phyloP scores from a whole-genome alignment of 768 basidiomycete genomes.

The Roridomyces roridus region DNA sequence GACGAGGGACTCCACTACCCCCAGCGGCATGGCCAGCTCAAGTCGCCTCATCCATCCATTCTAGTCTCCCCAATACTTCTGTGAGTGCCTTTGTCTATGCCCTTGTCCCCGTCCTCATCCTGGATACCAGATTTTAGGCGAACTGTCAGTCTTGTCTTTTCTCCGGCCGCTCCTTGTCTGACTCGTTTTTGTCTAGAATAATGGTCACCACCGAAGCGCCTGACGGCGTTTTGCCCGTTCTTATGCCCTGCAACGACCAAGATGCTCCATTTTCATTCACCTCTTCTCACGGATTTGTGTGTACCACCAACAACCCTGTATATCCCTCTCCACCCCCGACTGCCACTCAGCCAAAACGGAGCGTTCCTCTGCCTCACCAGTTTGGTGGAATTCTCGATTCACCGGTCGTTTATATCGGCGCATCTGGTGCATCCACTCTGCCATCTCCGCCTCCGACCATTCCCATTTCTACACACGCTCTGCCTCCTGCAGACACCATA shows the following conservation, averaged over 20 bases:
- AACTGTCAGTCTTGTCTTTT: conserved; percentile 7
- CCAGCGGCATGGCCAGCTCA: conserved; percentile 12
- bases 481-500: conserved; percentile 8
- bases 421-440: background rate
- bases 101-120: conserved; percentile 4
- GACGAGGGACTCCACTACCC: background rate
- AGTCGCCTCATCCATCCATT: background rate
- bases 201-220: conserved; percentile 12
- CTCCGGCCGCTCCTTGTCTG: conserved; percentile 2
- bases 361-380: conserved; percentile 20
- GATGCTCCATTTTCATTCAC: conserved; percentile 16
- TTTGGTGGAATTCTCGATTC: conserved; percentile 24
- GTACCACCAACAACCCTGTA: conserved; percentile 16
- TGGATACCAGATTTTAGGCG: conserved; percentile 14
- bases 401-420: conserved; percentile 13
- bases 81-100: background rate
- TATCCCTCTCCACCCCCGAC: conserved; percentile 26
- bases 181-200: conserved; percentile 16
- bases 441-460: conserved; percentile 20
- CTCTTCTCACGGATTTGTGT: conserved; percentile 21
- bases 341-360: conserved; percentile 11
- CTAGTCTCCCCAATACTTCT: conserved; percentile 12
- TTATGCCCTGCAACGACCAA: conserved; percentile 6
- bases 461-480: conserved; percentile 16
- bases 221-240: background rate